Evolutionary conservation across 371 early-diverging fungal species (phyloP).

Genomic region (Rhizomucor pusillus): DNA sequence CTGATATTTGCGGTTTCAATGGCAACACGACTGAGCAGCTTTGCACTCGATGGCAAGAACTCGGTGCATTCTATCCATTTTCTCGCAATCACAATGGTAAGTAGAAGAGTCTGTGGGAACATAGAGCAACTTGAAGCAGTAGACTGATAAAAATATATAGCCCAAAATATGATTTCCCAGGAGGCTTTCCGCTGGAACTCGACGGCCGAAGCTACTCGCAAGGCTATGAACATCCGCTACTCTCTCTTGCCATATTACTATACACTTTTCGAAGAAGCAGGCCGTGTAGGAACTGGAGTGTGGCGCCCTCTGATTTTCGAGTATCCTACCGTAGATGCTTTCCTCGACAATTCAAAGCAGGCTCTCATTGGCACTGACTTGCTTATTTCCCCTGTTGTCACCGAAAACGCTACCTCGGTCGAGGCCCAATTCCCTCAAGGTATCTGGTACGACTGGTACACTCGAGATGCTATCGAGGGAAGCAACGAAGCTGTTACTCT

Average conservation of each 20-base stretch:
- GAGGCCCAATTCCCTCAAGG: conserved; percentile 55
- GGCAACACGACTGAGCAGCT: conserved; percentile 55
- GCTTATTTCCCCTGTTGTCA: conserved; percentile 57
- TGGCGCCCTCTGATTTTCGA: conserved; percentile 47
- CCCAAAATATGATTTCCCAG: conserved; percentile 36
- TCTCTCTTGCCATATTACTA: conserved; percentile 66
- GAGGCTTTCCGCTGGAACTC: conserved; percentile 58
- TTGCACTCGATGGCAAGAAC: conserved; percentile 67
- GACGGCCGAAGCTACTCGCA: conserved; percentile 48
- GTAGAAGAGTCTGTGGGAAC: not conserved
- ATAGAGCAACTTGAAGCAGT: too few species aligned
- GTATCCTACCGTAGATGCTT: conserved; percentile 21
- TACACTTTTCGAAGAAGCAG: conserved; percentile 60
- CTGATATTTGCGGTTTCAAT: conserved; percentile 75
- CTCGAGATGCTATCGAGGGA: conserved; percentile 9
- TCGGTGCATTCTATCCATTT: conserved; percentile 81
- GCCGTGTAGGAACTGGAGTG: conserved; percentile 39
- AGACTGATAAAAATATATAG: conserved; percentile 4
- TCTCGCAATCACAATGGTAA: conserved; percentile 65
- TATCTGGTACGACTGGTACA: conserved; percentile 56
- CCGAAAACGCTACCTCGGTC: conserved; percentile 36
- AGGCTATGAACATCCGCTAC: conserved; percentile 59
- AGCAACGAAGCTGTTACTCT: conserved; percentile 17
- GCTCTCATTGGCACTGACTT: conserved; percentile 40
- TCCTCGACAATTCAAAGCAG: conserved; percentile 28